Evolutionary conservation across 2,329 filamentous ascomycete genomes (phyloP), one percentile per base, ranked within the genome.

Genomic region (Aspergillus awamori): DNA sequence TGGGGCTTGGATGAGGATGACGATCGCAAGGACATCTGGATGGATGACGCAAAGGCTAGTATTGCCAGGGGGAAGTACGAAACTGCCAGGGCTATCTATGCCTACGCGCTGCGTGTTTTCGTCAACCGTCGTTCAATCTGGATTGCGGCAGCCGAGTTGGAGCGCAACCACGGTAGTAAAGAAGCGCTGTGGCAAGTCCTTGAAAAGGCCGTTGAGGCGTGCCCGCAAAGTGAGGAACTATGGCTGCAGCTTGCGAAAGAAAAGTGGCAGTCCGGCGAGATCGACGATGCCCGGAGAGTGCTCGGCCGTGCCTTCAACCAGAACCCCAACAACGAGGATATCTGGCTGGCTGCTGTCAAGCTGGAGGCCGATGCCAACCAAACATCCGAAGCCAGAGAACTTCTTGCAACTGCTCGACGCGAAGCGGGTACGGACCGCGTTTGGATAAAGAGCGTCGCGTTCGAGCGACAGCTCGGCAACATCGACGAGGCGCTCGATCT

Each of bases 181-280:
- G 92, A 96, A 64, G 88, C 89, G 15, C 81, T 98, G 2, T 93
- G 91, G 84, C 87, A 90, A 64, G 84, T 97, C 0, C 84, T 99
- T 4, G 93, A 97, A 75, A 96, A 96, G 74, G 93, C 93, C 0
- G 93, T 97, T 33, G 94, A 96, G 73, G 92, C 93, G 7, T 97
- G 94, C 69, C 94, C 95, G 1, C 90, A 92, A 66, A 93, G 90
- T 67, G 93, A 97, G 76, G 89, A 93, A 20, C 81, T 99, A 20
- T 99, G 95, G 95, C 89, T 99, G 84, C 90, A 96, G 82, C 88
- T 97, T 57, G 95, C 94, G 38, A 92, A 94, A 77, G 95, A 98
- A 80, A 96, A 93, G 73, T 95, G 92, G 91, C 87, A 95, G 72
- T 87, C 90, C 2, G 93, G 93, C 53, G 89, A 96, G 70, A 88